Base-by-base conservation (phyloP, 78 protist genomes). In the Cavenderia fasciculata region DNA sequence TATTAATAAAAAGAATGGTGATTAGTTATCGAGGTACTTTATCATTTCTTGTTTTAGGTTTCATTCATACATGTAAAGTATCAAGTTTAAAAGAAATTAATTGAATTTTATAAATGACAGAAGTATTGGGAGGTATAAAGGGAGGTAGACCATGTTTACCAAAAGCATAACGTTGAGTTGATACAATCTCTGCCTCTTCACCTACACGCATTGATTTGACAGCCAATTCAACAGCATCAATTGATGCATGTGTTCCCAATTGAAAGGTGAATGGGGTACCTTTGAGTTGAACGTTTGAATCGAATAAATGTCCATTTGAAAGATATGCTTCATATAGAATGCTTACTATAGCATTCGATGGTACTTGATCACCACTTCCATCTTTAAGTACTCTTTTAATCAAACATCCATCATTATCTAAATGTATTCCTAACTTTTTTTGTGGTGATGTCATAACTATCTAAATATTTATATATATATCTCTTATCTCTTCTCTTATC, bases 81-180 rank as follows among this genome's bases (percentile, higher is more conserved):
- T 74, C 65, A n/a, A 62, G 36, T 47, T 68, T 65, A 33, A 43
- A 68, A 8, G 90, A 82, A 40, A 82, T 16, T 40, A 82, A 43
- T 68, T 82, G 74, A 33, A 82, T 40, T 82, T 82, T 82, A 56
- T 41, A 82, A 0, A 68, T 82, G n/a, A 82, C 47, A 7, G 90
- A 68, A 33, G 74, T 61, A 56, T 41, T 56, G 38, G 76, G 90
- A 2, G 90, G 90, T 6, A 82, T 68, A 40, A 68, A 82, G 2
- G 90, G 90, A 40, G 90, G 90, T 43, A 82, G 25, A 56, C 90
- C 90, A 10, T 40, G n/a, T 36, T 82, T 82, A 36, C 90, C 90
- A 54, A 57, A 82, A 21, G 72, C 90, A 68, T 56, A 82, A 23
- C 36, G 36, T 40, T 49, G 90, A 29, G 90, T 82, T 0, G 78